Percentiles rank a stretch among this genome's conserved stretches.
These are phyloP conservation scores for Russula earlei DNA, from an alignment of 768 basidiomycete genomes.

Conservation along the genomic window DNA sequence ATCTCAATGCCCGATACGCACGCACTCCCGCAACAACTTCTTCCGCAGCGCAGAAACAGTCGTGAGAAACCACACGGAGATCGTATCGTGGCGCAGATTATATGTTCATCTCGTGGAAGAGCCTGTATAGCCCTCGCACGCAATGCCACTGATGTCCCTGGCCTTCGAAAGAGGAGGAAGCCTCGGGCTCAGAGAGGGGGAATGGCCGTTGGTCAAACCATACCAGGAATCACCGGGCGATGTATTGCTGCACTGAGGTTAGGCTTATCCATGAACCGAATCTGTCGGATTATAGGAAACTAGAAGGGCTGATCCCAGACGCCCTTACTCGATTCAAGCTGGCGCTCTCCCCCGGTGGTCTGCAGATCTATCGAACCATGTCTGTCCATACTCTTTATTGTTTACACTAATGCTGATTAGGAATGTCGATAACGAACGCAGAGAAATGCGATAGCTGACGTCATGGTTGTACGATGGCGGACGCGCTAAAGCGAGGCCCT, in stretches of 20 bases:
- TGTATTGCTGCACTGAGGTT: neutral
- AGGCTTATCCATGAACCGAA: conserved; percentile 8
- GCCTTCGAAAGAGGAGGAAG: neutral
- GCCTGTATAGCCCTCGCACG: no score
- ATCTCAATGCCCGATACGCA: neutral
- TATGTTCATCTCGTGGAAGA: neutral
- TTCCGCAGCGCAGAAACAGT: neutral
- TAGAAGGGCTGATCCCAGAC: neutral
- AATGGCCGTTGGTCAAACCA: neutral
- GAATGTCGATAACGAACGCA: neutral
- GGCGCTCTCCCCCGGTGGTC: neutral
- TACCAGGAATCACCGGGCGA: neutral
- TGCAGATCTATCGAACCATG: neutral
- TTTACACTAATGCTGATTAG: no score
- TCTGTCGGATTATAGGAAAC: neutral
- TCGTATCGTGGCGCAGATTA: neutral
- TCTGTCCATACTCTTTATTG: no score
- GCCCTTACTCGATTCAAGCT: neutral
- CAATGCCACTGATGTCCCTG: neutral
- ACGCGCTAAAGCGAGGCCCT: neutral
- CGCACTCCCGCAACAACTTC: neutral
- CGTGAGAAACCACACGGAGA: neutral
- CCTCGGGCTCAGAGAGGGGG: neutral
- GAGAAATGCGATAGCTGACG: neutral
- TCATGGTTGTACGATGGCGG: neutral